Evolutionary conservation across 2,329 filamentous ascomycete species (phyloP).

Genomic region (Alternaria gansuensis): DNA sequence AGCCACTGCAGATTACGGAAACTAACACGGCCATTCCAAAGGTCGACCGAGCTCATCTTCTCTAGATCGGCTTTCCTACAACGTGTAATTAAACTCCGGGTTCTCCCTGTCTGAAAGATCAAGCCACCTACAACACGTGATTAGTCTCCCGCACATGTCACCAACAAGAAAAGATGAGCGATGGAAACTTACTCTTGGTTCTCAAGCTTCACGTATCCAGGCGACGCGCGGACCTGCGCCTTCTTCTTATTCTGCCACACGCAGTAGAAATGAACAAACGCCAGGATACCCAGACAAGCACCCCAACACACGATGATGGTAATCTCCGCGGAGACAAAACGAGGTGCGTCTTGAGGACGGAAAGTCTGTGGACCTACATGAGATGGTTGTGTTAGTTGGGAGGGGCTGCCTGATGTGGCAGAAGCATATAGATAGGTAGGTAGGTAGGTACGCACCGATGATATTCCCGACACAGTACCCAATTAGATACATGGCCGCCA

Average conservation of each 20-base stretch:
- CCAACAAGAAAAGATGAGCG: conserved; percentile 3
- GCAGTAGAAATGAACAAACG: conserved; percentile 72
- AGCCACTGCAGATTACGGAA: background rate
- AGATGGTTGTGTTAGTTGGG: conserved; percentile 41
- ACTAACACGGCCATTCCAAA: conserved; percentile 6
- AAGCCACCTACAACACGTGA: conserved; percentile 54
- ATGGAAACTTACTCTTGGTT: conserved; percentile 66
- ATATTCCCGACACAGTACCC: conserved; percentile 55
- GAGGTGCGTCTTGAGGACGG: conserved; percentile 47
- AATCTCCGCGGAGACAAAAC: conserved; percentile 71
- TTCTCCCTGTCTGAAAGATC: conserved; percentile 74
- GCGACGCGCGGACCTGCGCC: conserved; percentile 59
- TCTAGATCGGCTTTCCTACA: conserved; percentile 57
- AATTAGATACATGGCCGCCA: conserved; percentile 61
- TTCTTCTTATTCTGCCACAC: conserved; percentile 68
- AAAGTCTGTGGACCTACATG: conserved; percentile 55
- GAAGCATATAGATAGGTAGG: too few relatives aligned
- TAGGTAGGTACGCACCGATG: conserved; percentile 35
- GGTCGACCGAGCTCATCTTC: conserved; percentile 4
- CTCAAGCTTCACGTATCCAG: conserved; percentile 68
- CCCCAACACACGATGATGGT: conserved; percentile 69
- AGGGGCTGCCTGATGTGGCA: rapidly evolving
- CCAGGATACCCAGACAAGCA: conserved; percentile 62
- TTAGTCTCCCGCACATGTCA: background rate
- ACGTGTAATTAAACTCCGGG: conserved; percentile 67